phyloP scores from a whole-genome alignment of 352 stramenopile genomes.

The Phytophthora sp. region DNA sequence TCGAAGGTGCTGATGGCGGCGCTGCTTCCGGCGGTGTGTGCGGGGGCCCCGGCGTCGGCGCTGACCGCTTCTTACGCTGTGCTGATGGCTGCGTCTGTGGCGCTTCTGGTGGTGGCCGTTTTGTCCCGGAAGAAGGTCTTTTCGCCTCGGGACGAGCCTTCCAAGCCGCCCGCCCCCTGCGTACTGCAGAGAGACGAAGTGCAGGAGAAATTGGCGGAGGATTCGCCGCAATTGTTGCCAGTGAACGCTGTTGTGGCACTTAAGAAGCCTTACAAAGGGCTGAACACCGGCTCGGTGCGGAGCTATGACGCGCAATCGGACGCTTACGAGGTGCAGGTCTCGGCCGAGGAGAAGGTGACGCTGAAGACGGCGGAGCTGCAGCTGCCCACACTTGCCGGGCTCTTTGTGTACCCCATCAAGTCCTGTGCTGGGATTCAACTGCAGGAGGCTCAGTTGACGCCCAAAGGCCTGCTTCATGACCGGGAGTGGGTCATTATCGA shows the following conservation, averaged over 20 bases:
- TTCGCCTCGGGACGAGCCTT: not conserved
- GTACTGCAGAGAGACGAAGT: constrained; percentile 42
- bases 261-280: constrained; percentile 2
- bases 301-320: constrained; percentile 27
- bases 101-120: constrained; percentile 10
- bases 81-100: constrained; percentile 6
- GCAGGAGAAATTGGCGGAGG: constrained; percentile 31
- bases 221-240: constrained; percentile 25
- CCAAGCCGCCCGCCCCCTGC: not conserved
- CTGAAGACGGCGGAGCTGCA: constrained; percentile 32
- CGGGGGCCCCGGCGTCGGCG: not conserved
- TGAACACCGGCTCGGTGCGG: constrained; percentile 19
- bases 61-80: not conserved
- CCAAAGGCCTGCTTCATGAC: constrained; percentile 69
- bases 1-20: not conserved
- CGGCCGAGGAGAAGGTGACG: constrained; percentile 7
- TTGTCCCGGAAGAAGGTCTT: constrained; percentile 3
- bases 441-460: constrained; percentile 48
- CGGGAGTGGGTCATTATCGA: constrained; percentile 84
- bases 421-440: constrained; percentile 74
- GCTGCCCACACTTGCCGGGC: constrained; percentile 41
- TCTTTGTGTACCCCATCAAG: constrained; percentile 88
- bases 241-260: constrained; percentile 27
- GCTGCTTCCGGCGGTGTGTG: constrained; percentile 14
- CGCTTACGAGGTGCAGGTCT: constrained; percentile 43